Conservation (phyloP, 225 moss, liverwort and hornwort genomes). For the Marchantia polymorpha region DNA sequence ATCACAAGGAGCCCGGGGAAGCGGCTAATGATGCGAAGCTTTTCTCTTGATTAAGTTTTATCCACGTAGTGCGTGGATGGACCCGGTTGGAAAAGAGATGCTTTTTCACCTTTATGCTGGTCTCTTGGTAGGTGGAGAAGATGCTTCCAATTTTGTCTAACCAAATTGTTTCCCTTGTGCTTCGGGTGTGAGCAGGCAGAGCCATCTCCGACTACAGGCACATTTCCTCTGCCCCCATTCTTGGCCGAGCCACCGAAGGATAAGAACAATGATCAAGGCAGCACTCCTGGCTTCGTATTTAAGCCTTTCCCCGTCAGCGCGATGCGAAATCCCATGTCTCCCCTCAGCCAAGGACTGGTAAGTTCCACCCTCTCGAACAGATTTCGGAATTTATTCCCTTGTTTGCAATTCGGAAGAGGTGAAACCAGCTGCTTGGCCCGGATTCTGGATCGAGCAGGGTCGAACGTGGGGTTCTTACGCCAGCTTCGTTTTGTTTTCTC, state of each 20-base stretch:
- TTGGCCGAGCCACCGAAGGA: slow-evolving; percentile 50
- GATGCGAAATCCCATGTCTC: slow-evolving; percentile 61
- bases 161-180: neutral
- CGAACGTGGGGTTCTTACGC: neutral
- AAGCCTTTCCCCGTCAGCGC: slow-evolving; percentile 58
- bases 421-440: neutral
- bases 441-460: neutral
- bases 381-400: neutral
- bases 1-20: no score
- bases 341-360: slow-evolving; percentile 54
- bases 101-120: neutral
- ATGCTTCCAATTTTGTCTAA: neutral
- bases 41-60: no score
- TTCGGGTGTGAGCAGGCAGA: slow-evolving; percentile 53
- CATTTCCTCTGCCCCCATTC: slow-evolving; percentile 52
- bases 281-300: slow-evolving; percentile 54
- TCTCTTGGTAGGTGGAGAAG: neutral
- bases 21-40: no score
- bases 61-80: no score
- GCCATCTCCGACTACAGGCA: slow-evolving; percentile 89
- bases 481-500: no score
- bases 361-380: neutral
- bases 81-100: neutral
- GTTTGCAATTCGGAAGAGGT: neutral
- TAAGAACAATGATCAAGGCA: slow-evolving; percentile 47